Base-by-base conservation (phyloP, 352 stramenopile genomes). In the Phytophthora cactorum region DNA sequence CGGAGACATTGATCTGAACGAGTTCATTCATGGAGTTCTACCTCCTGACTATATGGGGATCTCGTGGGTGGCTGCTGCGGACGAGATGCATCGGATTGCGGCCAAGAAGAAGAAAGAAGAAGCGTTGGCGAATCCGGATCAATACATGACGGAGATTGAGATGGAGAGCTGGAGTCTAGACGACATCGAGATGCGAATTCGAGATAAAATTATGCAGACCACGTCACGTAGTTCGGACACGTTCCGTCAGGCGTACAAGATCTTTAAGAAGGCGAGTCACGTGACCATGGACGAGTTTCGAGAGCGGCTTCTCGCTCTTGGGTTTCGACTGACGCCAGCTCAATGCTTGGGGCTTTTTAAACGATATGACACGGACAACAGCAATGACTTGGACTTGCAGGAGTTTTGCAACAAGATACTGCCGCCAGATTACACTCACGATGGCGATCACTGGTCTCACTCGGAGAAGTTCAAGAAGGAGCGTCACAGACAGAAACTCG, bases 371-470 rank as follows among this genome's bases (percentile, higher is more conserved):
- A 82, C 77, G 5, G 83, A 95, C 63, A 82, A 81, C 63, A 93
- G 84, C 63, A 81, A 84, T 50, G 86, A 92, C 29, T 79, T 95
- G 64, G 86, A 95, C 43, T 74, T 95, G n/a, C 80, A 92, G 36
- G 86, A 95, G 60, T 95, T 95, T 63, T 95, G 86, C 39, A 67
- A 87, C 47, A 76, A 81, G 10, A 89, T 95, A n/a, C 54, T 93
- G 15, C 84, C 86, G 4, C 82, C 86, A 4, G 86, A 95, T 49
- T 95, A 95, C 58, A 95, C 82, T 0, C 81, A 82, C 39, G 85
- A 95, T 44, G 84, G 86, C 9, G 84, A 95, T 50, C 69, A 90
- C 59, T 95, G 86, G 86, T 85, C 79, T 17, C 82, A 92, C 32
- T 82, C 81, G 6, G 75, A 88, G 4, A 86, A 85, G 12, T 90